These are phyloP conservation scores for Emmonsiellopsis sp. DNA, from an alignment of 2,329 filamentous ascomycete species.

Conservation along the genomic window DNA sequence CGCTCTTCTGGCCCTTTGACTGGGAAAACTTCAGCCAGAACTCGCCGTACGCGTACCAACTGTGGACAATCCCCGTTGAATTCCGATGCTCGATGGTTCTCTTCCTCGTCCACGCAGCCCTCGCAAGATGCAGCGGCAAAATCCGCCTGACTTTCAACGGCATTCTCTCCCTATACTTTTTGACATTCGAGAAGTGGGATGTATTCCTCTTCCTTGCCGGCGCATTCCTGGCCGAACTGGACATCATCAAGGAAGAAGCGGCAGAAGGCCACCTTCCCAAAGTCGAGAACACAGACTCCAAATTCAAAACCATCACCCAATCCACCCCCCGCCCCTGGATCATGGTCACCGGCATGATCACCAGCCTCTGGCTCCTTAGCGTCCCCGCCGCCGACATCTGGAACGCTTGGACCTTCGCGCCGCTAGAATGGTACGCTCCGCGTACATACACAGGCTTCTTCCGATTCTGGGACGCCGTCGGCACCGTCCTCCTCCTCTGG, in stretches of 20 bases:
- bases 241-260: constrained; percentile 32
- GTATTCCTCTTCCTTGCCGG: constrained; percentile 35
- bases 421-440: constrained; percentile 31
- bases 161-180: constrained; percentile 30
- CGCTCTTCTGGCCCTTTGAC: constrained; percentile 29
- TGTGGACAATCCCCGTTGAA: constrained; percentile 40
- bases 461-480: constrained; percentile 36
- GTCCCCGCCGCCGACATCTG: constrained; percentile 33
- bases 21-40: constrained; percentile 34
- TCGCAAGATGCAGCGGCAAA: constrained; percentile 27
- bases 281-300: constrained; percentile 3
- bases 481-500: constrained; percentile 34
- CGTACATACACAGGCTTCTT: constrained; percentile 33
- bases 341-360: constrained; percentile 28
- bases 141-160: constrained; percentile 28
- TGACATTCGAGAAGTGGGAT: constrained; percentile 37
- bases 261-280: constrained; percentile 8
- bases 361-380: constrained; percentile 35
- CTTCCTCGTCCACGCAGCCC: constrained; percentile 33
- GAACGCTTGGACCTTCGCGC: constrained; percentile 34
- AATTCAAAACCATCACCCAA: not conserved
- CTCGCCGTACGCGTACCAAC: constrained; percentile 25
- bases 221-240: constrained; percentile 35
- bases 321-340: constrained; percentile 9
- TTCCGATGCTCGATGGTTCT: constrained; percentile 39